A percentile compares a stretch with the other conserved stretches of the same genome.
phyloP scores from a whole-genome alignment of 495 filamentous ascomycete genomes.

The Xylaria castorea region DNA sequence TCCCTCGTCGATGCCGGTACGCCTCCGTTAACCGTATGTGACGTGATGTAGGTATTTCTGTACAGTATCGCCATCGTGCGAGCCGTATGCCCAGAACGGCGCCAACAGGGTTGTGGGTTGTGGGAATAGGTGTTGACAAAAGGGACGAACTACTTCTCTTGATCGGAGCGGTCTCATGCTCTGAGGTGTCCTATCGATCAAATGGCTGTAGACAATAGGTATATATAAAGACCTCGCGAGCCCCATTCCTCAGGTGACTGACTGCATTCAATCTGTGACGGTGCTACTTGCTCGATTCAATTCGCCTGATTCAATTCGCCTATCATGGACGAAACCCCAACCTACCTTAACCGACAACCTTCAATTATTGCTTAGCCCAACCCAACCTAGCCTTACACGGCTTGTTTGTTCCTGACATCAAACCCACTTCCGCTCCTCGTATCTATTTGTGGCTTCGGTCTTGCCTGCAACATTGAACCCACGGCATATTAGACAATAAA shows the following conservation, averaged over 20 bases:
- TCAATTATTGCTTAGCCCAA: constrained; percentile 23
- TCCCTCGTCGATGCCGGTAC: constrained; percentile 29
- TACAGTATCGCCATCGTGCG: constrained; percentile 20
- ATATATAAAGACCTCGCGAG: constrained; percentile 26
- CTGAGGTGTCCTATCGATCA: neutral
- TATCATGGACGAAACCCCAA: constrained; percentile 22
- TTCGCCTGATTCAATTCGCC: neutral
- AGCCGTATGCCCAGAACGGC: constrained; percentile 20
- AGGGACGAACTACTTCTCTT: constrained; percentile 16
- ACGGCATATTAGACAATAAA: neutral
- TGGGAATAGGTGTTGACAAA: constrained; percentile 14
- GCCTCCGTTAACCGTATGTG: constrained; percentile 14
- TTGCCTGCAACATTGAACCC: constrained; percentile 9
- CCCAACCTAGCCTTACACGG: constrained; percentile 20
- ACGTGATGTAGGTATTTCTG: neutral
- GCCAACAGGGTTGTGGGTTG: constrained; percentile 29
- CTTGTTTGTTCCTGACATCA: constrained; percentile 23
- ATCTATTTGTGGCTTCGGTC: constrained; percentile 23
- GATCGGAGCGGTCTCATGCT: constrained; percentile 7
- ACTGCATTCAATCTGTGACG: constrained; percentile 10
- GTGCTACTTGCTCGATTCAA: neutral
- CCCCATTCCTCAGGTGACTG: constrained; percentile 9
- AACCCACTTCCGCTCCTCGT: constrained; percentile 22
- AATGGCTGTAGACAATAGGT: neutral
- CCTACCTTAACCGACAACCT: constrained; percentile 7